Evolutionary conservation across 2,329 filamentous ascomycete species (phyloP).

Genomic region (Fusarium multiceps): DNA sequence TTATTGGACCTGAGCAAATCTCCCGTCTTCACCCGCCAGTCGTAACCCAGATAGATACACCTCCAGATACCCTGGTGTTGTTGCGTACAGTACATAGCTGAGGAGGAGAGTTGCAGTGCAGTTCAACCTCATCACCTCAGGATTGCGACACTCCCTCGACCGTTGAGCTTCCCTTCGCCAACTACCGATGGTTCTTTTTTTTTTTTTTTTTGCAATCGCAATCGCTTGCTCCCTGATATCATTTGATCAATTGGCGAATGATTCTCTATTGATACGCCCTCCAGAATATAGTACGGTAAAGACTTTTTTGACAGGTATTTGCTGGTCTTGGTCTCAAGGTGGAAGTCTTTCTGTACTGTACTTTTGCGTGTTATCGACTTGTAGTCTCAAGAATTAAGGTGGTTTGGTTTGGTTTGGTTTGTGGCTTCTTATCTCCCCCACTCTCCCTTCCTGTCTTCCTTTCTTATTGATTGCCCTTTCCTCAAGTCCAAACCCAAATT

Average conservation of each 20-base stretch:
- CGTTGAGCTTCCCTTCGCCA: conserved; percentile 1
- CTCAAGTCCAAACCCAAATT: conserved; percentile 14
- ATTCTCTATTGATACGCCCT: conserved; percentile 27
- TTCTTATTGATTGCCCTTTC: conserved; percentile 14
- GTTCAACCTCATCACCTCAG: conserved; percentile 1
- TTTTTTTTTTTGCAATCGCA: not conserved
- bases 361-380: conserved; percentile 19
- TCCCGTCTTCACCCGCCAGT: conserved; percentile 29
- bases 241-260: not conserved
- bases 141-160: conserved; percentile 26
- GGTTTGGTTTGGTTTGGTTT: not conserved
- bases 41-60: conserved; percentile 20
- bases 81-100: not conserved
- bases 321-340: not conserved
- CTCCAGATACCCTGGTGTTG: not conserved
- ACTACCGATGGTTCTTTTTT: conserved; percentile 11
- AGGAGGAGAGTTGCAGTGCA: conserved; percentile 7
- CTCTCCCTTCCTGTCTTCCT: conserved; percentile 23
- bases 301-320: conserved; percentile 27
- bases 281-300: conserved; percentile 12
- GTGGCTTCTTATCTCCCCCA: conserved; percentile 39
- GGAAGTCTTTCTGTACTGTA: not conserved
- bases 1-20: conserved; percentile 15
- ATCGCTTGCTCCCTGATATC: not conserved
- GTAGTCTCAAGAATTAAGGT: conserved; percentile 9